Evolutionary conservation across 176 grass and related monocot genomes (phyloP).

Genomic region (Zea mays): Zm-B73-REFERENCE-NAM-5.0 NC_050100.1:219018501-219019000

Average conservation of each 20-base stretch:
- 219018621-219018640: neutral
- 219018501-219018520: neutral
- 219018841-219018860: constrained; percentile 19
- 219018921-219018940: neutral
- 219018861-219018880: constrained; percentile 44
- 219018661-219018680: constrained; percentile 27
- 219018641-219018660: constrained; percentile 17
- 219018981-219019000: too few species aligned
- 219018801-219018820: neutral
- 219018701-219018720: neutral
- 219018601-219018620: constrained; percentile 19
- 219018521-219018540: neutral
- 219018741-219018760: constrained; percentile 9
- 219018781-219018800: constrained; percentile 45
- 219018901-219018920: too few species aligned
- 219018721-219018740: constrained; percentile 31
- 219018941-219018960: too few species aligned
- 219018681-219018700: neutral
- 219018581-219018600: neutral
- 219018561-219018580: neutral
- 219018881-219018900: neutral
- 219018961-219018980: too few species aligned
- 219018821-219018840: constrained; percentile 29
- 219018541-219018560: neutral
- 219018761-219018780: constrained; percentile 42